Base-by-base conservation (phyloP, 768 basidiomycete species). In the Amanita thiersii region DNA sequence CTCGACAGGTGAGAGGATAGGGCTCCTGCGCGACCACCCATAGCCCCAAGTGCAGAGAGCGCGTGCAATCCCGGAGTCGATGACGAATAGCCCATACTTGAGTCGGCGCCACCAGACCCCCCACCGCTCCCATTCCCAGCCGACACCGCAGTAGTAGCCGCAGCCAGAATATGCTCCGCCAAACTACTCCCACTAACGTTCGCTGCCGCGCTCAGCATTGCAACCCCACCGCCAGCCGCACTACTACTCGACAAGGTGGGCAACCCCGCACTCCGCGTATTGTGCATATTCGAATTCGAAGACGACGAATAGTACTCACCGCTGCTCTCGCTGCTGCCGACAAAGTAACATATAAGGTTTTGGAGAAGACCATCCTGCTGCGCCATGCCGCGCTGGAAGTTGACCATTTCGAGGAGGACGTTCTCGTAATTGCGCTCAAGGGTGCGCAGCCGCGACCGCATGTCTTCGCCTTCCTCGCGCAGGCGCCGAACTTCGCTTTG, bases 291-390 rank as follows among this genome's bases (percentile, higher is more conserved):
- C 24, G 9, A 20, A 7, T 6, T 6, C 8, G 34, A 37, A 43
- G 24, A 10, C 34, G 42, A 30, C 34, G 42, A 43, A 43, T 32
- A 23, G 18, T 20, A 65, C 58, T 66, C 59, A 63, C 64, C 57
- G 44, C n/a, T n/a, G n/a, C 60, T 66, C 62, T 87, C 86, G 48
- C 73, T 62, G n/a, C n/a, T n/a, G 50, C 82, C 78, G 51, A 91
- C 64, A 59, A 87, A 84, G 63, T 86, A 87, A 44, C 81, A 78
- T 51, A 92, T 81, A 46, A 91, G 56, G 51, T 75, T 78, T 61
- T 88, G 83, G 76, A 88, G 81, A 41, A 90, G 58, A 30, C 76
- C 77, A 50, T 93, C 90, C 65, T 90, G 87, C 60, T 88, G 81
- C 23, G 82, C 84, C 76, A 81, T 76, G 50, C 75, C 82, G 21